A percentile compares a stretch with the other conserved stretches of the same genome.
Conservation (phyloP, 2,329 filamentous ascomycete genomes). For the Endocalyx cinctus region DNA sequence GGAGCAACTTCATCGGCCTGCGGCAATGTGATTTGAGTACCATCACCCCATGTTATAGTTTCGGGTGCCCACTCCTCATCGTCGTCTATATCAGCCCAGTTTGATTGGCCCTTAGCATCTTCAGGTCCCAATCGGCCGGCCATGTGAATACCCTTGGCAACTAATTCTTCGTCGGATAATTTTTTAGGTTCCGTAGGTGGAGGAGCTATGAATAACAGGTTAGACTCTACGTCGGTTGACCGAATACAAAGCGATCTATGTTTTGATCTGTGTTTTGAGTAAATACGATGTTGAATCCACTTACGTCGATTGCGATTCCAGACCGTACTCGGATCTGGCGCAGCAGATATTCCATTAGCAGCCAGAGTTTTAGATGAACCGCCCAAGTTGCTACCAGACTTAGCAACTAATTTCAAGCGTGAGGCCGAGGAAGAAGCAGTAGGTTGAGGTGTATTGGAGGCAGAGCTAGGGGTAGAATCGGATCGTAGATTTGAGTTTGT, state of each 20-base stretch:
- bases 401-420: conserved; percentile 71
- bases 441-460: conserved; percentile 38
- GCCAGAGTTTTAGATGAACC: conserved; percentile 42
- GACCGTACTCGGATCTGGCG: conserved; percentile 68
- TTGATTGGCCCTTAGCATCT: conserved; percentile 68
- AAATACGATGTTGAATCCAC: too few species aligned
- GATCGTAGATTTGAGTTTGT: conserved; percentile 43
- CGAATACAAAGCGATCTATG: too few species aligned
- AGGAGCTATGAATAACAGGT: conserved; percentile 45
- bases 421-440: conserved; percentile 46
- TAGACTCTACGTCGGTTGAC: too few species aligned
- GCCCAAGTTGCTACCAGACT: conserved; percentile 59
- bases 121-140: conserved; percentile 74
- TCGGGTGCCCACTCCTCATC: conserved; percentile 86
- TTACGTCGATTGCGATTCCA: conserved; percentile 88
- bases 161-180: conserved; percentile 79
- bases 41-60: conserved; percentile 82
- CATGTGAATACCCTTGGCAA: conserved; percentile 80
- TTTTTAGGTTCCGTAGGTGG: conserved; percentile 71
- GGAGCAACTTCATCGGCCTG: conserved; percentile 49
- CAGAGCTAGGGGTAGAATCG: conserved; percentile 42
- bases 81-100: conserved; percentile 88
- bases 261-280: too few species aligned
- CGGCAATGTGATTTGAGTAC: conserved; percentile 74
- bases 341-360: conserved; percentile 54